These are phyloP conservation scores for Carex myosuroides DNA, from an alignment of 176 grass and related monocot genomes.

Conservation along the genomic window DNA sequence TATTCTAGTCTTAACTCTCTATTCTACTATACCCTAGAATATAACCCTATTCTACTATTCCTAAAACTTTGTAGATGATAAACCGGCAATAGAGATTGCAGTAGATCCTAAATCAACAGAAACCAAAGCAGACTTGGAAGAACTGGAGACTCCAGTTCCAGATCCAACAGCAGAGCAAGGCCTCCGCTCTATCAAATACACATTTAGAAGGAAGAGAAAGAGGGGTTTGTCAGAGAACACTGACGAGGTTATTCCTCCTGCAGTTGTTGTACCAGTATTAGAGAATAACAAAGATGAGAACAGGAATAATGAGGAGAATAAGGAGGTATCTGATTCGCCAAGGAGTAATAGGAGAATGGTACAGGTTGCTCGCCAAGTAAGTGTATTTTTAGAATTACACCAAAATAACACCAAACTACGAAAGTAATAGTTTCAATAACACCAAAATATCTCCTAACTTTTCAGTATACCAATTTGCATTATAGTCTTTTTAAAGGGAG, in stretches of 20 bases:
- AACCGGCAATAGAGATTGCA: conserved; percentile 17
- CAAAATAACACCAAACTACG: neutral
- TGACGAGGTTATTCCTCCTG: conserved; percentile 9
- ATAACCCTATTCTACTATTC: neutral
- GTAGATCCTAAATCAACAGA: conserved; percentile 18
- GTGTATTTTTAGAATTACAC: neutral
- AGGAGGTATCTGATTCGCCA: conserved; percentile 36
- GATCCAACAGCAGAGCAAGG: conserved; percentile 26
- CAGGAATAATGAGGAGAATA: neutral
- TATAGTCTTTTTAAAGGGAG: neutral
- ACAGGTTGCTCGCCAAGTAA: conserved; percentile 79
- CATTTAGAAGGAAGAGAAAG: conserved; percentile 91
- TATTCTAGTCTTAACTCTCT: too few relatives aligned
- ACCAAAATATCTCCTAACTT: neutral
- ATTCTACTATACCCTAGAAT: too few relatives aligned
- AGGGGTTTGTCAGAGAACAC: conserved; percentile 31
- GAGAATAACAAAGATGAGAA: conserved; percentile 15
- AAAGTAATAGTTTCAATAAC: neutral
- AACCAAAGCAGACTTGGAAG: conserved; percentile 28
- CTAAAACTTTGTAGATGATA: conserved; percentile 37
- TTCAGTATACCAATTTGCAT: neutral
- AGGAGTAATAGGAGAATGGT: conserved; percentile 56
- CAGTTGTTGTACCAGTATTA: neutral
- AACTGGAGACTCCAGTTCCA: conserved; percentile 23
- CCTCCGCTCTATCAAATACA: conserved; percentile 61